Evolutionary conservation across 1,284 basidiomycete species (phyloP).

Genomic region (Austroboletus novae-zelandiae): DNA sequence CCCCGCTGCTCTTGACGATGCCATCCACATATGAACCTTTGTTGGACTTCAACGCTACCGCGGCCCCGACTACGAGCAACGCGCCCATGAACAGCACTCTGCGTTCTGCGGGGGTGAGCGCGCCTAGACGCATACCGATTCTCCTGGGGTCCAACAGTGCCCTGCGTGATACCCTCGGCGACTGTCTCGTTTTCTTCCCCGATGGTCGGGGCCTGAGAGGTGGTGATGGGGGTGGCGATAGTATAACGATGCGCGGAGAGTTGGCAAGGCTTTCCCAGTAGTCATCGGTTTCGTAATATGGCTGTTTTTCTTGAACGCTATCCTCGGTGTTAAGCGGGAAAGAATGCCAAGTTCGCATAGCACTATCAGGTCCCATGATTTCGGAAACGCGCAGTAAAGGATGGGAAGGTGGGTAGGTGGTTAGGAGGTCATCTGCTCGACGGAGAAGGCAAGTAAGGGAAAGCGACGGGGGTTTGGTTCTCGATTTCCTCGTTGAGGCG

Average conservation of each 20-base stretch:
- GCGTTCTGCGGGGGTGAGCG: conserved; percentile 37
- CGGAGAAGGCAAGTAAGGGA: conserved; percentile 42
- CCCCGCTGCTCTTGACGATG: conserved; percentile 14
- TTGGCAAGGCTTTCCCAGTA: conserved; percentile 63
- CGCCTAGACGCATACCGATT: conserved; percentile 22
- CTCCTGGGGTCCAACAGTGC: conserved; percentile 26
- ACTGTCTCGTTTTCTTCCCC: conserved; percentile 15
- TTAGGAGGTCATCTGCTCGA: conserved; percentile 44
- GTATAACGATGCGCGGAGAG: conserved; percentile 56
- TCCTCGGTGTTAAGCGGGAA: conserved; percentile 10
- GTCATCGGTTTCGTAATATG: conserved; percentile 38
- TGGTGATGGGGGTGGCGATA: conserved; percentile 34
- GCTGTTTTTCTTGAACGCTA: conserved; percentile 8
- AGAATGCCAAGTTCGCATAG: conserved; percentile 35
- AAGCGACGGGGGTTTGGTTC: conserved; percentile 28
- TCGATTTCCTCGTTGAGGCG: conserved; percentile 6
- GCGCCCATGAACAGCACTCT: conserved; percentile 59
- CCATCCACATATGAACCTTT: conserved; percentile 17
- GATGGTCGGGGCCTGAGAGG: conserved; percentile 1
- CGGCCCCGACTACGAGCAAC: conserved; percentile 63
- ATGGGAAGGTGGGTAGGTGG: conserved; percentile 44
- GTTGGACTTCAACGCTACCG: conserved; percentile 47
- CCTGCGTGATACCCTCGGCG: conserved; percentile 18
- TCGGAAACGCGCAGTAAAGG: conserved; percentile 48
- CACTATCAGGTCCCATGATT: conserved; percentile 71